Evolutionary conservation across 2,329 filamentous ascomycete genomes (phyloP).

Genomic region (Diaporthe citrichinensis): DNA sequence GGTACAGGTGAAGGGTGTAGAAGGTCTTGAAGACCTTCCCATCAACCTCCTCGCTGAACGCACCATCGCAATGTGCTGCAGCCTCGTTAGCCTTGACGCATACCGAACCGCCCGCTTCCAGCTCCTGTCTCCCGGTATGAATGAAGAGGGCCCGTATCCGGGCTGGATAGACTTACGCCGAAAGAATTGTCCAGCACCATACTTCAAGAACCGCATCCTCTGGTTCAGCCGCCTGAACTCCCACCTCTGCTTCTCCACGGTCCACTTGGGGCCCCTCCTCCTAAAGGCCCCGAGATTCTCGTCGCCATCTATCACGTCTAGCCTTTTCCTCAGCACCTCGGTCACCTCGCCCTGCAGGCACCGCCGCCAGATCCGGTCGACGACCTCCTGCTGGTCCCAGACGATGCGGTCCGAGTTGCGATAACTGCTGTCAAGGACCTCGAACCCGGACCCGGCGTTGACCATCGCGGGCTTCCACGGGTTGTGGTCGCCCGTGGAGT

Average conservation of each 20-base stretch:
- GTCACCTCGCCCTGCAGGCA: conserved; percentile 61
- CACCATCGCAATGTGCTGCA: conserved; percentile 76
- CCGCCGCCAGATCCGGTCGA: conserved; percentile 74
- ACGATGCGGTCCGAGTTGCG: conserved; percentile 84
- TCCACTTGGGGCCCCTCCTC: conserved; percentile 37
- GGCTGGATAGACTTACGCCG: conserved; percentile 57
- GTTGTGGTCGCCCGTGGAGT: conserved; percentile 43
- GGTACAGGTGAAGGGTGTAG: conserved; percentile 70
- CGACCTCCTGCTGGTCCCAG: conserved; percentile 76
- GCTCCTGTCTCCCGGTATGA: background rate
- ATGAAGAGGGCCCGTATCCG: background rate
- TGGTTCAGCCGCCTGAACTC: conserved; percentile 74
- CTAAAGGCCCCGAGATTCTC: conserved; percentile 50
- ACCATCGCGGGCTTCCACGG: conserved; percentile 79
- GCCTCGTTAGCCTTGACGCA: conserved; percentile 21
- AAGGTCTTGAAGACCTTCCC: conserved; percentile 60
- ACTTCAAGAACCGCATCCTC: conserved; percentile 81
- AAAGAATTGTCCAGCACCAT: conserved; percentile 81
- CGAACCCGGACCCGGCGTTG: conserved; percentile 73
- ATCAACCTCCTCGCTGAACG: conserved; percentile 69
- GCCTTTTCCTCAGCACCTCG: conserved; percentile 56
- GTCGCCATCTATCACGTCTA: conserved; percentile 54
- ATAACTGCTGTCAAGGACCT: conserved; percentile 69
- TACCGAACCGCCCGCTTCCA: background rate
- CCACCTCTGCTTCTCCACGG: conserved; percentile 51